These are phyloP conservation scores for Flaveria ramosissima DNA, from an alignment of 129 eudicot species.

Conservation along the genomic window DNA sequence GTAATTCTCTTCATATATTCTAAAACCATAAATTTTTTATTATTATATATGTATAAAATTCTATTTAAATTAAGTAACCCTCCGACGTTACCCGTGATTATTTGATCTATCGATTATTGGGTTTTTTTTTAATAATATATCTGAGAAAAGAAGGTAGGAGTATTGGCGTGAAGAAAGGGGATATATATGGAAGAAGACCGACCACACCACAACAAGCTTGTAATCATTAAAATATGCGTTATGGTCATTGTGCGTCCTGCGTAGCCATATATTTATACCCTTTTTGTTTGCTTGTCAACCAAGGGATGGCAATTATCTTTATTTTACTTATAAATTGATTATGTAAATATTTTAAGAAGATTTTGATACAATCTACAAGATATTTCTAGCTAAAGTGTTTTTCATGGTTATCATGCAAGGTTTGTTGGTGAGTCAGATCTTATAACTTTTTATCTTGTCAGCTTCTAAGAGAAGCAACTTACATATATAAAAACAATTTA, in stretches of 20 bases:
- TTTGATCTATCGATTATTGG: not conserved
- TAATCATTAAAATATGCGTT: not conserved
- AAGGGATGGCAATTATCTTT: not conserved
- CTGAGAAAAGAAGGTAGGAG: not conserved
- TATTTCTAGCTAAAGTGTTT: no score
- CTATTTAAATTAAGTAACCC: no score
- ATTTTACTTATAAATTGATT: not conserved
- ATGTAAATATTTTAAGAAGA: not conserved
- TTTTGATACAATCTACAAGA: not conserved
- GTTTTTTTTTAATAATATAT: no score
- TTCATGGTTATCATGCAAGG: no score
- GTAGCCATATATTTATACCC: not conserved
- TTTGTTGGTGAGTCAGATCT: no score
- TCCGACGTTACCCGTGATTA: no score
- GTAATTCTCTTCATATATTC: no score
- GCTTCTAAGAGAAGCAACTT: no score
- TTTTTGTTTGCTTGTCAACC: not conserved
- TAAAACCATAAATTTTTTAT: no score
- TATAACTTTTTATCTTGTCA: no score
- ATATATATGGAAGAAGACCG: not conserved
- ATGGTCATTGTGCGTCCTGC: not conserved
- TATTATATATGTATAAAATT: no score
- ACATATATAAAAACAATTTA: no score
- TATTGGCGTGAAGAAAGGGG: not conserved
- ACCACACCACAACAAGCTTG: not conserved